These are phyloP conservation scores for Boeremia lycopersici DNA, from an alignment of 2,329 filamentous ascomycete genomes.

Conservation along the genomic window DNA sequence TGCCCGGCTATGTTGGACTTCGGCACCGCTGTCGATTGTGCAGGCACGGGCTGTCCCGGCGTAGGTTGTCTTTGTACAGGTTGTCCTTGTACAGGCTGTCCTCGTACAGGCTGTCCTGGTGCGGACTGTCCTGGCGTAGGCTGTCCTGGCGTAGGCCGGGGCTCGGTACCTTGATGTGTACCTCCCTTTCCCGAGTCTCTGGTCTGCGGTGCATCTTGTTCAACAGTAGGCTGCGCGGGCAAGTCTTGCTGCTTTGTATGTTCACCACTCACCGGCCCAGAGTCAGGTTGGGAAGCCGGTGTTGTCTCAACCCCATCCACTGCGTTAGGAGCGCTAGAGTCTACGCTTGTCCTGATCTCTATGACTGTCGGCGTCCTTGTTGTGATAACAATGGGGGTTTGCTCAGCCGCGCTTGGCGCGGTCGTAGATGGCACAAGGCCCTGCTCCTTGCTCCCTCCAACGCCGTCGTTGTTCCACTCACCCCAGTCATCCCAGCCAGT, in stretches of 20 bases:
- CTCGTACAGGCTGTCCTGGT: not conserved
- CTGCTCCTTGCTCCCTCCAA: slow-evolving; percentile 4
- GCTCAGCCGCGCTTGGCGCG: not conserved
- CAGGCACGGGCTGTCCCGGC: not conserved
- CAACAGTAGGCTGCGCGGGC: not conserved
- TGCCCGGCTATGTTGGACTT: not conserved
- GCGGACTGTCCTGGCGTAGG: not conserved
- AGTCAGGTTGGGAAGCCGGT: not conserved
- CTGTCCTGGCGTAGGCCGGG: not conserved
- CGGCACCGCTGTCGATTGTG: not conserved
- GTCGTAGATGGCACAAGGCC: not conserved
- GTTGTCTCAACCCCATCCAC: not conserved
- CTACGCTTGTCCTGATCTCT: slow-evolving; percentile 20
- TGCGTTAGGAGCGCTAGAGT: not conserved
- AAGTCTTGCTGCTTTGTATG: not conserved
- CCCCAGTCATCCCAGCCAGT: slow-evolving; percentile 22
- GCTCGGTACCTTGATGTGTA: not conserved
- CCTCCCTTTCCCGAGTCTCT: not conserved
- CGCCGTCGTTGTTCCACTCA: slow-evolving; percentile 6
- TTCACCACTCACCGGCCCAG: not conserved
- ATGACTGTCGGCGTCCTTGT: slow-evolving; percentile 27
- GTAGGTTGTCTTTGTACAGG: not conserved
- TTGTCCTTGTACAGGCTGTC: not conserved
- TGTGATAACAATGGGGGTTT: slow-evolving; percentile 15
- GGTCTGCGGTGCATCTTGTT: not conserved